Conservation (phyloP, 495 filamentous ascomycete genomes). For the Hyaloscypha bicolor region DNA sequence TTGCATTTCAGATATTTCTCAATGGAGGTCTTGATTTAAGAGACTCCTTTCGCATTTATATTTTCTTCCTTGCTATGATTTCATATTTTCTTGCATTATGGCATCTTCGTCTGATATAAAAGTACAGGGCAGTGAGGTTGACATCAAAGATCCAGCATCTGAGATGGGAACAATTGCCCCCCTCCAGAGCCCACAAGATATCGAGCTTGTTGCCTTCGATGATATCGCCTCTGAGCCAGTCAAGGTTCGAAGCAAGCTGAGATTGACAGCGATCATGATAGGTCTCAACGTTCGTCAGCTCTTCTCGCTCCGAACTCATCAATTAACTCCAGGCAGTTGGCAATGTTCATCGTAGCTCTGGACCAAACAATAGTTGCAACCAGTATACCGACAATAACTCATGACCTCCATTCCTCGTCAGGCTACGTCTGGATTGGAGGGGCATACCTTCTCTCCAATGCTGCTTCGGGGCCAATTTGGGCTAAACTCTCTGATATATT, state of each 20-base stretch:
- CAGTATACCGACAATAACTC: constrained; percentile 59
- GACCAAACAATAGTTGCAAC: constrained; percentile 65
- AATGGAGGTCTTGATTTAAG: background rate
- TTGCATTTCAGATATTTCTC: background rate
- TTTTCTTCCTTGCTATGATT: background rate
- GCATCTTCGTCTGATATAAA: background rate
- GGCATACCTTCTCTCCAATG: constrained; percentile 55
- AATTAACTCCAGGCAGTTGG: constrained; percentile 24
- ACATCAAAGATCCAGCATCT: background rate
- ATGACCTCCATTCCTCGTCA: constrained; percentile 57
- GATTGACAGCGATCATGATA: background rate
- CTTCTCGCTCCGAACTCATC: background rate
- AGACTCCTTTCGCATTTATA: background rate
- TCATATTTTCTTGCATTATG: background rate
- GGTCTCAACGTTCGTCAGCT: background rate
- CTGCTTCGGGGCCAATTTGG: constrained; percentile 46
- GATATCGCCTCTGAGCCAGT: background rate
- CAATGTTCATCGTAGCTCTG: constrained; percentile 50
- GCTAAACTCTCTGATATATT: constrained; percentile 66
- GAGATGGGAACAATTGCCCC: background rate
- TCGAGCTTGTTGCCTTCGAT: background rate
- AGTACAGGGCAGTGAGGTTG: background rate
- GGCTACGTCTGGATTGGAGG: constrained; percentile 71
- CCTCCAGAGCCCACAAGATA: background rate
- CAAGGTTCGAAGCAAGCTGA: constrained; percentile 5